phyloP scores from a whole-genome alignment of 2,329 filamentous ascomycete genomes.

The Huntiella abstrusa region DNA sequence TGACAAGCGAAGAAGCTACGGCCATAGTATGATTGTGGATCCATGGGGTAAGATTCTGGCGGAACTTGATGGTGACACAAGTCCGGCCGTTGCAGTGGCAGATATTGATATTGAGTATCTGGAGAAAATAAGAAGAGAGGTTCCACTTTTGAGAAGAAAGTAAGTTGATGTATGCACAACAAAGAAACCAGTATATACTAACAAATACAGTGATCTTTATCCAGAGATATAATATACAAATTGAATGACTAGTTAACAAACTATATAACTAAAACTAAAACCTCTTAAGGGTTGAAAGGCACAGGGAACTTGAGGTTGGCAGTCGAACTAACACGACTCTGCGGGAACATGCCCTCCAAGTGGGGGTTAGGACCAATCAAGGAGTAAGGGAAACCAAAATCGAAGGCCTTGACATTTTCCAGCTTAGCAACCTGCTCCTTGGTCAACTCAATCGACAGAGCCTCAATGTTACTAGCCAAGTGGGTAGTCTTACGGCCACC shows the following conservation, averaged over 20 bases:
- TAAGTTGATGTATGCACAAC: constrained; percentile 18
- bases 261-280: background rate
- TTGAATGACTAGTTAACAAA: no score
- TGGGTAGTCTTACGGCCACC: constrained; percentile 34
- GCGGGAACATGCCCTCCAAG: background rate
- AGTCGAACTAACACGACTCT: background rate
- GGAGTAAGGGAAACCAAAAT: constrained; percentile 15
- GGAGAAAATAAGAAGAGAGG: constrained; percentile 29
- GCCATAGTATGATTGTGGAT: constrained; percentile 66
- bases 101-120: constrained; percentile 31
- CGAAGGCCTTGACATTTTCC: constrained; percentile 32
- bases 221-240: background rate
- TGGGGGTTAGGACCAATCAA: background rate
- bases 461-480: constrained; percentile 34
- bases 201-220: background rate
- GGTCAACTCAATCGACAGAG: constrained; percentile 29
- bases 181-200: background rate
- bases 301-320: background rate
- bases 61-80: constrained; percentile 22
- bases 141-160: constrained; percentile 34
- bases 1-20: constrained; percentile 62
- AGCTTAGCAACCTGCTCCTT: constrained; percentile 34
- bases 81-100: constrained; percentile 32
- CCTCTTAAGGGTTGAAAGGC: constrained; percentile 1
- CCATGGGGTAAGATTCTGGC: constrained; percentile 65